These are phyloP conservation scores for Pseudogymnoascus sp. DNA, from an alignment of 2,329 filamentous ascomycete genomes.

Conservation along the genomic window DNA sequence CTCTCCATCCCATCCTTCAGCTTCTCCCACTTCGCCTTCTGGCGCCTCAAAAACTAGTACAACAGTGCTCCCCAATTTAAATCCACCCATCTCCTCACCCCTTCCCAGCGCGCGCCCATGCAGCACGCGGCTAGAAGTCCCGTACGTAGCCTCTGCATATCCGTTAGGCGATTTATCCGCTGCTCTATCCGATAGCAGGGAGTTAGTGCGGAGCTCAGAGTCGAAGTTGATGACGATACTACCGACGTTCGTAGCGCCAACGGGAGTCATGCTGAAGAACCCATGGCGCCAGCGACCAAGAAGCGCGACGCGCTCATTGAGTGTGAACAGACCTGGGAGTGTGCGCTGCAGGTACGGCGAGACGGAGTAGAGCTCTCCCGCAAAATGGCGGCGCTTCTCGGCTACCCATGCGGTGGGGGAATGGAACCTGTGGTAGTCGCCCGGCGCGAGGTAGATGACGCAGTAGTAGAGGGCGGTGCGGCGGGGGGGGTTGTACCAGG, in stretches of 20 bases:
- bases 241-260: conserved; percentile 94
- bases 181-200: conserved; percentile 81
- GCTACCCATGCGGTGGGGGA: conserved; percentile 93
- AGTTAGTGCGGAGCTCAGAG: conserved; percentile 85
- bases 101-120: conserved; percentile 74
- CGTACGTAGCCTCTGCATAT: conserved; percentile 87
- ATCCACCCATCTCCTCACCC: conserved; percentile 97
- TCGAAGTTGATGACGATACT: conserved; percentile 98
- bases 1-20: conserved; percentile 47
- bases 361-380: conserved; percentile 89
- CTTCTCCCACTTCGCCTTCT: conserved; percentile 43
- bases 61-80: conserved; percentile 89
- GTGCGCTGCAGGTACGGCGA: conserved; percentile 91
- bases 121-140: conserved; percentile 65
- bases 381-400: conserved; percentile 90
- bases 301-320: conserved; percentile 92
- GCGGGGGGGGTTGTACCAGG: conserved; percentile 52
- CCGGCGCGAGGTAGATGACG: conserved; percentile 91
- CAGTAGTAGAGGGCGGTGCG: conserved; percentile 78
- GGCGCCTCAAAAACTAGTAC: conserved; percentile 96
- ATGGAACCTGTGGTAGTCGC: conserved; percentile 98
- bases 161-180: conserved; percentile 83
- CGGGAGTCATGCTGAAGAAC: conserved; percentile 93
- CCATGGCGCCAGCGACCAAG: conserved; percentile 93
- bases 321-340: conserved; percentile 85